Base-by-base conservation (phyloP, 495 filamentous ascomycete species). In the Podospora pseudoanserina region DNA sequence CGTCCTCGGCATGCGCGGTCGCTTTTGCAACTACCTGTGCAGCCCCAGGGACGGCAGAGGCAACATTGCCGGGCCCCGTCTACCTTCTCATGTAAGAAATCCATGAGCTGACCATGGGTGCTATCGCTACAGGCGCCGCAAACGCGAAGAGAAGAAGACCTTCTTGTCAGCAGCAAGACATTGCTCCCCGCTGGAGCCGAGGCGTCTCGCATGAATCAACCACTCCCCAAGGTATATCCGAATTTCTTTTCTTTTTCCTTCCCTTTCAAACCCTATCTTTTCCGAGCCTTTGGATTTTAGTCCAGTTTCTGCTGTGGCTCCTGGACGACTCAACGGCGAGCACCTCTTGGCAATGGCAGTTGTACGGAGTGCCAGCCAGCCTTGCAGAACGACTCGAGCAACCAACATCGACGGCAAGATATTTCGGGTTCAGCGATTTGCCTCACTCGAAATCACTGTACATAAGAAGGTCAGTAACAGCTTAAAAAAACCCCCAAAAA, bases 141-240 rank as follows among this genome's bases (percentile, higher is more conserved):
- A 64, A 54, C 71, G 64, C 59, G 15, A 49, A 49, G 2, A 16
- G 2, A 49, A 49, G 58, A 60, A 57, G 58, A 68, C 59, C 69
- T 65, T 55, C 66, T 72, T 27, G 59, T 65, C 55, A 65, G 64
- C 59, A 73, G 73, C 69, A 70, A 77, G 71, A 73, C 73, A 74
- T 80, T 79, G 77, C 78, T 81, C 78, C 74, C 68, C 34, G 60
- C 65, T 34, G 69, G 78, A 73, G 72, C 73, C 72, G 77, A 77
- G 74, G 77, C 75, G 70, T 74, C 73, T 77, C 79, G 79, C 72
- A 83, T 83, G 81, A 83, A 81, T 82, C 76, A 79, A 76, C 80
- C 78, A 81, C 76, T 81, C 67, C 77, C 77, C 49, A 83, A 83
- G 81, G 81, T 83, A 82, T 53, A 58, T 7, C n/a, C 55, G 64